Conservation (phyloP, 106 monocot genomes). For the Platanthera guangdongensis region DNA sequence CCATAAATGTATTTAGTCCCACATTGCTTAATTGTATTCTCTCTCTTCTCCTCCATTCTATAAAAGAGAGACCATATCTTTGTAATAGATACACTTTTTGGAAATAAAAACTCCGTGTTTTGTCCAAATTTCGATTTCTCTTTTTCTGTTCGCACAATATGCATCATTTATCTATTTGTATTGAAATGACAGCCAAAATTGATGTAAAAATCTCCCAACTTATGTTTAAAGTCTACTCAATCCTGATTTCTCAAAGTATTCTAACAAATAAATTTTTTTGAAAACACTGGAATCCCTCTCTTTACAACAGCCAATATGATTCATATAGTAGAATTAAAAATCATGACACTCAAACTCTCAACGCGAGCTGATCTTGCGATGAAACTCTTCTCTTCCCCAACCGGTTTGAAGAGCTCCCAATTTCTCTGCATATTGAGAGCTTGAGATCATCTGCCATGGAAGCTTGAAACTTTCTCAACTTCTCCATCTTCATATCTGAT, state of each 20-base stretch:
- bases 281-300: not conserved
- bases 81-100: too few species aligned
- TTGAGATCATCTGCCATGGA: constrained; percentile 17
- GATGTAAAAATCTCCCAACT: too few species aligned
- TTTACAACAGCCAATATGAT: not conserved
- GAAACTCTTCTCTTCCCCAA: constrained; percentile 66
- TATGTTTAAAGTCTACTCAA: not conserved
- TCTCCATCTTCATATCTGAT: constrained; percentile 16
- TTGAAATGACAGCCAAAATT: too few species aligned
- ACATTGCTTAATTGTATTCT: too few species aligned
- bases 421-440: constrained; percentile 38
- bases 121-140: too few species aligned
- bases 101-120: too few species aligned
- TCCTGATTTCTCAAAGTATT: not conserved
- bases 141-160: too few species aligned
- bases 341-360: constrained; percentile 32
- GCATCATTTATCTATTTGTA: too few species aligned
- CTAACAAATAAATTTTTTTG: not conserved
- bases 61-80: too few species aligned
- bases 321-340: not conserved
- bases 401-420: constrained; percentile 22
- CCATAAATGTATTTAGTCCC: too few species aligned
- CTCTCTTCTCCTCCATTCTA: too few species aligned
- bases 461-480: constrained; percentile 13
- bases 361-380: constrained; percentile 73